These are phyloP conservation scores for Suillus alpinus DNA, from an alignment of 768 basidiomycete species.

Conservation along the genomic window DNA sequence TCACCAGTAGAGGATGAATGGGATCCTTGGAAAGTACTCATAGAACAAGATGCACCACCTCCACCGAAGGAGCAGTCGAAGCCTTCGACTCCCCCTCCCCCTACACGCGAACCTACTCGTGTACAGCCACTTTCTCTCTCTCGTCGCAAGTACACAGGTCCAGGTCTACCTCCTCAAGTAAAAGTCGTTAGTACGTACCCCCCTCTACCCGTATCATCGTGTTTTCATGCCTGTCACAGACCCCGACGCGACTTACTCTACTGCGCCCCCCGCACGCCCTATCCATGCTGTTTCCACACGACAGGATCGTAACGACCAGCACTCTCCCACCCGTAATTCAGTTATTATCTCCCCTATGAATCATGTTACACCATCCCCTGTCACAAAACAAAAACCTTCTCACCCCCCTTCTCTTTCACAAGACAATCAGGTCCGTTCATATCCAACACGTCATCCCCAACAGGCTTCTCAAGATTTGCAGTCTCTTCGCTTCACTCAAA, in stretches of 20 bases:
- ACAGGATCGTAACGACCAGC: constrained; percentile 4
- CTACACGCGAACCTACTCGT: no score
- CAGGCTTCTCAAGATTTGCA: constrained; percentile 12
- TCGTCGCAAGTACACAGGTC: constrained; percentile 1
- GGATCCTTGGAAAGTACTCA: constrained; percentile 23
- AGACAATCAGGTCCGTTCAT: constrained; percentile 32
- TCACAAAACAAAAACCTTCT: background rate
- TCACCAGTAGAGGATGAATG: constrained; percentile 12
- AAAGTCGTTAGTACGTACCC: constrained; percentile 16
- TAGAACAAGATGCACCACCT: background rate
- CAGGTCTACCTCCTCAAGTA: background rate
- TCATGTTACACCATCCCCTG: constrained; percentile 2
- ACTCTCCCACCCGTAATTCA: background rate
- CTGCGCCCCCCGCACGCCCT: background rate
- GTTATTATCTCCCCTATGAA: background rate
- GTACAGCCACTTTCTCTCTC: background rate
- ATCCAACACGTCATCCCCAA: constrained; percentile 21
- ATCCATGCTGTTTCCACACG: constrained; percentile 18
- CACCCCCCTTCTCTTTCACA: constrained; percentile 28
- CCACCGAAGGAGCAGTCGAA: no score
- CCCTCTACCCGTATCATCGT: background rate
- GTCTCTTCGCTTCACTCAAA: constrained; percentile 8
- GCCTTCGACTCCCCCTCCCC: no score
- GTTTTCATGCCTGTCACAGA: constrained; percentile 5
- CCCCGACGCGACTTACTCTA: background rate